A percentile compares a stretch with the other conserved stretches of the same genome.
Evolutionary conservation across 2,329 filamentous ascomycete species (phyloP).

Genomic region (Colletotrichum sp.): DNA sequence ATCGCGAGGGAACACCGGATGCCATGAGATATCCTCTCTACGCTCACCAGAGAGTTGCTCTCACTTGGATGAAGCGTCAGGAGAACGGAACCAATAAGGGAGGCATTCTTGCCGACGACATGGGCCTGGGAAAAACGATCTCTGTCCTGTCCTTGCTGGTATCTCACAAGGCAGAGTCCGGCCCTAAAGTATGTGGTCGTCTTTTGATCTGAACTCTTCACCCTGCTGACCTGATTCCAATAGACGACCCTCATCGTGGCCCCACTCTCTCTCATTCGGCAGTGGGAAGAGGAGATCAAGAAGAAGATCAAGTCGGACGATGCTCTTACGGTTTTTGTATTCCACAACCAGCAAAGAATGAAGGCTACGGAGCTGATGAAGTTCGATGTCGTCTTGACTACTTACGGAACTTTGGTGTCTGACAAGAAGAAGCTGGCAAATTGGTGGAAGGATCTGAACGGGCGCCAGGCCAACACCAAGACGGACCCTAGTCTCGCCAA

Average conservation of each 20-base stretch:
- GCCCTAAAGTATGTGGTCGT: conserved; percentile 29
- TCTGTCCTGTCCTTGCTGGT: conserved; percentile 82
- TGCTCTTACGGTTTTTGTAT: conserved; percentile 68
- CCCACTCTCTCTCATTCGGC: conserved; percentile 78
- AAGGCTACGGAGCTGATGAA: conserved; percentile 65
- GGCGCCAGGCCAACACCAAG: conserved; percentile 41
- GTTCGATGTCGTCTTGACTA: conserved; percentile 80
- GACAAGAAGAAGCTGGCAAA: conserved; percentile 65
- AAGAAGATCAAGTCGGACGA: conserved; percentile 68
- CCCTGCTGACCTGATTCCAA: not conserved
- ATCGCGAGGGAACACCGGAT: conserved; percentile 72
- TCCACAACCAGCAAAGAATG: conserved; percentile 65
- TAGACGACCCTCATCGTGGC: conserved; percentile 84
- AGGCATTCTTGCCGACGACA: conserved; percentile 80
- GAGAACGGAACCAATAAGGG: conserved; percentile 78
- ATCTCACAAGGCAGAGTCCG: conserved; percentile 64
- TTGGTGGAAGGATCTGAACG: conserved; percentile 45
- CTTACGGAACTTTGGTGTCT: conserved; percentile 73
- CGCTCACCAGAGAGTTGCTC: conserved; percentile 80
- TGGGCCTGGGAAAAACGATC: conserved; percentile 86
- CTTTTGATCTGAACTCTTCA: not conserved
- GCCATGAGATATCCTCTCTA: conserved; percentile 74
- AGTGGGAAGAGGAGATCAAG: conserved; percentile 84
- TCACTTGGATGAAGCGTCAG: conserved; percentile 78
- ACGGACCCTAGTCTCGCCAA: conserved; percentile 37